These are phyloP conservation scores for Starmerella cellae DNA, from an alignment of 805 yeast species.

Conservation along the genomic window DNA sequence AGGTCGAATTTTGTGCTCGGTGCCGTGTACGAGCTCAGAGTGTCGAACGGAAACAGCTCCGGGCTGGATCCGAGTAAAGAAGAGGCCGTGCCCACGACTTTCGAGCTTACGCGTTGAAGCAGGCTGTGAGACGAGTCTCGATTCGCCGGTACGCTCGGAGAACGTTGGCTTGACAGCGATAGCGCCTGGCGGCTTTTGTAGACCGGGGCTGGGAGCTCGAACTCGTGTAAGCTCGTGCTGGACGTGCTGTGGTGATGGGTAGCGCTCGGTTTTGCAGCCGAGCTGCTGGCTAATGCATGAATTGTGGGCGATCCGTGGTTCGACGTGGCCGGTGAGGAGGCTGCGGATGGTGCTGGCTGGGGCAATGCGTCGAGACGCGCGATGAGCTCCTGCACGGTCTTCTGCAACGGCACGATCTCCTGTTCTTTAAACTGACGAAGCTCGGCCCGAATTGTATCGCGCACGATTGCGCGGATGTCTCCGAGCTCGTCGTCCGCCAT, in stretches of 20 bases:
- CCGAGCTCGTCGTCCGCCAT: conserved; percentile 1
- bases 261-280: too few relatives aligned
- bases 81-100: conserved; percentile 10
- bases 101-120: conserved; percentile 14
- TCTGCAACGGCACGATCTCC: conserved; percentile 12
- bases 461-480: conserved; percentile 7
- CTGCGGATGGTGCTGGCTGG: background rate
- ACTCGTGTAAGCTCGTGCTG: background rate
- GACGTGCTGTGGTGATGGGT: too few relatives aligned
- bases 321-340: too few relatives aligned
- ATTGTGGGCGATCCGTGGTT: too few relatives aligned
- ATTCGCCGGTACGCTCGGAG: background rate
- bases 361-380: background rate
- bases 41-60: background rate
- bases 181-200: background rate
- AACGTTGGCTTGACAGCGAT: background rate
- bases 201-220: conserved; percentile 6
- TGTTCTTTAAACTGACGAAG: conserved; percentile 8
- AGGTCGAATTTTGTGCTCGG: too few relatives aligned
- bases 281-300: too few relatives aligned
- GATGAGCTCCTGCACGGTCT: conserved; percentile 4
- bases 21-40: background rate
- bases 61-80: conserved; percentile 3
- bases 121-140: conserved; percentile 4
- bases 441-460: conserved; percentile 10